These are phyloP conservation scores for Hippophae rhamnoides DNA, from an alignment of 306 rosid species.

Conservation along the genomic window DNA sequence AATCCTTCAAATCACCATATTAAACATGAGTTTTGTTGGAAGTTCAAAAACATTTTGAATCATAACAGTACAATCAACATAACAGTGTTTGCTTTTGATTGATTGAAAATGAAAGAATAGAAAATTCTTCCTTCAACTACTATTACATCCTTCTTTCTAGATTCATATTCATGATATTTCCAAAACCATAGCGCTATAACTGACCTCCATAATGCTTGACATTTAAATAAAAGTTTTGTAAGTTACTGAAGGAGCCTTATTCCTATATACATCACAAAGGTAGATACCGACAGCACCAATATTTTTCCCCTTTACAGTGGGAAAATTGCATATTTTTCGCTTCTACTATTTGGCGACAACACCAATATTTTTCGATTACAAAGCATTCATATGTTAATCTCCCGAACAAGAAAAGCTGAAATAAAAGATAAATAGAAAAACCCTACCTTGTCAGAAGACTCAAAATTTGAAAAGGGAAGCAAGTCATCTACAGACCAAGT, in stretches of 20 bases:
- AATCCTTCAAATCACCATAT: too few species aligned
- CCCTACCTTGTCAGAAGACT: constrained; percentile 58
- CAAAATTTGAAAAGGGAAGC: constrained; percentile 57
- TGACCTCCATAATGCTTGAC: neutral
- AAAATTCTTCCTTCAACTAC: neutral
- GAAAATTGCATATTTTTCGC: too few species aligned
- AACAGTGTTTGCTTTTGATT: too few species aligned
- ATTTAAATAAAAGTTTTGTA: neutral
- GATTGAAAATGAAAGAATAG: neutral
- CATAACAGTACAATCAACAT: too few species aligned
- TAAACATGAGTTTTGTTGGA: too few species aligned
- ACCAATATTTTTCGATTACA: too few species aligned
- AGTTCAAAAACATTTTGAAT: too few species aligned
- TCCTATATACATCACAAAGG: neutral
- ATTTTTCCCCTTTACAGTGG: too few species aligned
- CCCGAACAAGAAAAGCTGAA: neutral
- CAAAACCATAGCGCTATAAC: neutral
- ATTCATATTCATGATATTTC: neutral
- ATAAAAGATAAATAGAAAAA: neutral
- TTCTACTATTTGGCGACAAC: too few species aligned
- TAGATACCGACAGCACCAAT: too few species aligned
- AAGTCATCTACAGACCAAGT: constrained; percentile 88
- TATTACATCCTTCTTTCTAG: neutral
- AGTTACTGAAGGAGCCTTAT: neutral
- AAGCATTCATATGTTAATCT: neutral